phyloP scores from a whole-genome alignment of 1,284 basidiomycete genomes.

The Tremellales sp. region DNA sequence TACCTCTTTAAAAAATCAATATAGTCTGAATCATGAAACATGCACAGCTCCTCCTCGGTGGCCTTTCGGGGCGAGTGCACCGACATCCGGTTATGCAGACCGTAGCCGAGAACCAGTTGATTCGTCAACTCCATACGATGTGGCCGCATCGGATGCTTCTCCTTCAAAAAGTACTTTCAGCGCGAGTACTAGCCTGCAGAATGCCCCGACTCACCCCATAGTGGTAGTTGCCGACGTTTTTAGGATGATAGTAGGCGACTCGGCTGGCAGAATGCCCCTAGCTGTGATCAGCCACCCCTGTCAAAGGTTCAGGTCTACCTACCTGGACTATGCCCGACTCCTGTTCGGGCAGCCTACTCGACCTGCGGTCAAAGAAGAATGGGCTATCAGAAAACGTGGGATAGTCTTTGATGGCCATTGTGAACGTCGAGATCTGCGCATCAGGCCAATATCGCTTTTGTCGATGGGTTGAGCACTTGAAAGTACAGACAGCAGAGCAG shows the following conservation, averaged over 20 bases:
- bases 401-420: constrained; percentile 21
- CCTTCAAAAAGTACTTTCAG: constrained; percentile 56
- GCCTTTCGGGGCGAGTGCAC: constrained; percentile 86
- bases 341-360: constrained; percentile 36
- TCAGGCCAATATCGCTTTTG: not conserved
- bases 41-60: constrained; percentile 81
- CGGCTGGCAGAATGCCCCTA: constrained; percentile 79
- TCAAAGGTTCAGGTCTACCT: constrained; percentile 6
- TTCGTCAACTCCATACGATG: constrained; percentile 92
- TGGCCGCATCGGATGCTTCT: constrained; percentile 98
- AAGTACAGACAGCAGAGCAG: too few species aligned
- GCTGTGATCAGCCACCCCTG: too few species aligned
- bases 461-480: too few species aligned
- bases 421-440: not conserved
- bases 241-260: constrained; percentile 94
- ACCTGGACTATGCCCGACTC: constrained; percentile 42
- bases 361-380: constrained; percentile 46
- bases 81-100: constrained; percentile 91
- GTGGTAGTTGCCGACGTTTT: constrained; percentile 90
- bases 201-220: constrained; percentile 68
- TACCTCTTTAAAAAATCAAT: constrained; percentile 89
- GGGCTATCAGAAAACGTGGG: constrained; percentile 49
- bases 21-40: constrained; percentile 90
- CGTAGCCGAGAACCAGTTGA: constrained; percentile 91
- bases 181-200: too few species aligned